These are phyloP conservation scores for Arachis hypogaea DNA, from an alignment of 306 rosid genomes.

Conservation along the genomic window DNA sequence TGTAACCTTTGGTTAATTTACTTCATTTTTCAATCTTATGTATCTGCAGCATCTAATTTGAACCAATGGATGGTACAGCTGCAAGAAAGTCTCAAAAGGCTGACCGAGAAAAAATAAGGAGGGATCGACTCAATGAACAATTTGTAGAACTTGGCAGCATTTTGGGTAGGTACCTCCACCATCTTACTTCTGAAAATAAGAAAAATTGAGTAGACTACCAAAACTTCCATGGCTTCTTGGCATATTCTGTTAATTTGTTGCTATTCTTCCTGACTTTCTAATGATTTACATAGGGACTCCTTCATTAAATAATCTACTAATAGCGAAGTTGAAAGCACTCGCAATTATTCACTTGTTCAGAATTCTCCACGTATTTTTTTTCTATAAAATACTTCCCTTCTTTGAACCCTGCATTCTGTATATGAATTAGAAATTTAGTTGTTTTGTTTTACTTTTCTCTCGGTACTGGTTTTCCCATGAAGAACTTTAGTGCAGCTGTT, in stretches of 20 bases:
- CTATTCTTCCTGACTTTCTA: slow-evolving; percentile 8
- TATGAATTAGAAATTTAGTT: neutral
- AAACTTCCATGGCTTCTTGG: neutral
- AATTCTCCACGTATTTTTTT: neutral
- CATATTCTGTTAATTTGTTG: neutral
- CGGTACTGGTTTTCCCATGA: neutral
- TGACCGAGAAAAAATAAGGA: slow-evolving; percentile 83
- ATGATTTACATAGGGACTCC: neutral
- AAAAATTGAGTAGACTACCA: neutral
- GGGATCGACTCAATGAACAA: slow-evolving; percentile 82
- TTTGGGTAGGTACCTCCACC: slow-evolving; percentile 53
- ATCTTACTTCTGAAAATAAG: neutral
- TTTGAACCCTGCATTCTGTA: neutral
- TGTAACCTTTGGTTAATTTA: slow-evolving; percentile 21
- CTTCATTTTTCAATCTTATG: slow-evolving; percentile 7
- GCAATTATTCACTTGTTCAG: neutral
- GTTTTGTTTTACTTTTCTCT: neutral
- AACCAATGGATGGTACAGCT: slow-evolving; percentile 61
- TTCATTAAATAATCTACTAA: neutral
- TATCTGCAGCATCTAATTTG: slow-evolving; percentile 55
- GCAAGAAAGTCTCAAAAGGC: slow-evolving; percentile 87
- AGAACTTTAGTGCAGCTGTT: neutral
- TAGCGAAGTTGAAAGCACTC: neutral
- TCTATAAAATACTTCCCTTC: neutral
- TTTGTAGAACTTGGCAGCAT: slow-evolving; percentile 69